phyloP scores from a whole-genome alignment of 2,329 filamentous ascomycete species.

The Colletotrichum sp. region DNA sequence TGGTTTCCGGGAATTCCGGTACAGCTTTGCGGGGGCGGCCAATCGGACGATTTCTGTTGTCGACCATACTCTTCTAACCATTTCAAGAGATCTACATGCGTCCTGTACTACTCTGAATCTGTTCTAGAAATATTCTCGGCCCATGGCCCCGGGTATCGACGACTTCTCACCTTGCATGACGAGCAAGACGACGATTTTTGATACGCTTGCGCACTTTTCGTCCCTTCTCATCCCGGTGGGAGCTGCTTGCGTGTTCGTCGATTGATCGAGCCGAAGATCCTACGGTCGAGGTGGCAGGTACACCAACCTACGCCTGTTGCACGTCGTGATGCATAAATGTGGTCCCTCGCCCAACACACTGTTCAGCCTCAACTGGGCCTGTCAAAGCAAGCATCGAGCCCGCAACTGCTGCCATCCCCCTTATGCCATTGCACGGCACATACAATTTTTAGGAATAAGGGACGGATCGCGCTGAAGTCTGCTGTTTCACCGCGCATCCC shows the following conservation, averaged over 20 bases:
- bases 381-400: neutral
- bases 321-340: neutral
- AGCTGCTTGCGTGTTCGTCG: neutral
- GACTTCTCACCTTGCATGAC: neutral
- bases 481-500: neutral
- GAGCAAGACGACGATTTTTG: neutral
- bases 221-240: neutral
- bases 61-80: neutral
- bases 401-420: neutral
- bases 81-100: neutral
- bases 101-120: neutral
- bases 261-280: neutral
- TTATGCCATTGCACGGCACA: neutral
- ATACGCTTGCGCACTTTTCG: neutral
- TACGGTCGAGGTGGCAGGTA: neutral
- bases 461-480: neutral
- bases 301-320: neutral
- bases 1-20: neutral
- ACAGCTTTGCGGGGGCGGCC: neutral
- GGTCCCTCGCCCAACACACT: neutral
- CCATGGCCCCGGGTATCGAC: neutral
- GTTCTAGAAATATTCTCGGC: neutral
- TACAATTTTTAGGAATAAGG: neutral
- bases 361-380: neutral
- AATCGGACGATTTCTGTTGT: neutral